Evolutionary conservation across 441 rosid genomes (phyloP), one percentile per base, ranked within the genome.

Genomic region (Hypseocharis bilobata): DNA sequence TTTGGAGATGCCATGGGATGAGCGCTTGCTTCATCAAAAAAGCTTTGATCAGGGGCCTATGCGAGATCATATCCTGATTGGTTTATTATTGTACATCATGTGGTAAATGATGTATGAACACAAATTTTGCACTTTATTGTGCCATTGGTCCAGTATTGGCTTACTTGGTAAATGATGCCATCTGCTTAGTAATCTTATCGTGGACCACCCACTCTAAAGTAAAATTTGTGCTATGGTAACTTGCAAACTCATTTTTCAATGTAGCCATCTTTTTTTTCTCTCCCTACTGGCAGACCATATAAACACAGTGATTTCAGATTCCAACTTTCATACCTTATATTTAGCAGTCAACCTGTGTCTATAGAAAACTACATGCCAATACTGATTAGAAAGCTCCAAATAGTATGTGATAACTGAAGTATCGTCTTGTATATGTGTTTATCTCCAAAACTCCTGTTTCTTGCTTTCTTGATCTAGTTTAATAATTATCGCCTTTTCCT

Each of bases 1-100:
- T 74, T 66, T 74, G 78, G 74, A 75, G 76, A 81, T 72, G 72
- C 74, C 68, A 74, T 58, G 66, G 71, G 73, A 65, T 72, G 71
- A 74, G 62, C 59, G 60, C 49, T 61, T 73, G 74, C 78, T 60
- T 68, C 75, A 65, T 68, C 71, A 27, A 16, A 27, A 66, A 76
- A 69, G 63, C 73, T 62, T 61, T 77, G 81, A 78, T 36, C 64
- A 68, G 61, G 69, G 75, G 62, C 13, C 28, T 38, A 54, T 63
- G 30, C 68, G 22, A 60, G 64, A 71, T 71, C 58, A 67, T 66
- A 32, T 69, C 8, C 77, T 71, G 69, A 54, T 68, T 71, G 63
- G 61, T 19, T 69, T 52, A 51, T 51, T 51, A 10, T 14, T 44
- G 49, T 47, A 45, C 70, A 58, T 42, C 42, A 26, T 61, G 6